Conservation (phyloP, 2,329 filamentous ascomycete species). For the Epichloe sibirici region DNA sequence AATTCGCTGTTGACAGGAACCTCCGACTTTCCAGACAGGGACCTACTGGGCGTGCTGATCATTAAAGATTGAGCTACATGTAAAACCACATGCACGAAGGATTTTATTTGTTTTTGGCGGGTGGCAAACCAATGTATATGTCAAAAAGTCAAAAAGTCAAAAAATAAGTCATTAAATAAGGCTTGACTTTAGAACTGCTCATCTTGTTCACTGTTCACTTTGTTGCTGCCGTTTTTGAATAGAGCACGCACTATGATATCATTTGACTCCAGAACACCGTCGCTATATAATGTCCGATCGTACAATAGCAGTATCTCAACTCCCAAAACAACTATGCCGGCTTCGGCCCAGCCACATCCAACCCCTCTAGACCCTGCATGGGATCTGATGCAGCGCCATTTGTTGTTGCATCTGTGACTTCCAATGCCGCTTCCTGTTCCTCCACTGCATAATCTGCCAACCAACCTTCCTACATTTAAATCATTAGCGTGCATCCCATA, state of each 20-base stretch:
- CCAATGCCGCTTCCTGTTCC: conserved; percentile 45
- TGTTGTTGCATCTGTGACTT: conserved; percentile 11
- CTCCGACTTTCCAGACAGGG: conserved; percentile 72
- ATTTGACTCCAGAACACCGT: conserved; percentile 27
- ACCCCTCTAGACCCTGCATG: conserved; percentile 88
- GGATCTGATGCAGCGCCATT: conserved; percentile 59
- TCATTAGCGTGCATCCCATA: not conserved
- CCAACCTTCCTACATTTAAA: conserved; percentile 68
- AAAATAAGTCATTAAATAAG: conserved; percentile 8
- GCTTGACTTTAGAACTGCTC: not conserved
- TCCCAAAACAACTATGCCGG: conserved; percentile 40
- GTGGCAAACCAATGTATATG: conserved; percentile 9
- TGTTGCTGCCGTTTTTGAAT: conserved; percentile 11
- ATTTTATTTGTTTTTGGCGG: conserved; percentile 4
- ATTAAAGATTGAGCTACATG: conserved; percentile 9
- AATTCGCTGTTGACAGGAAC: conserved; percentile 82
- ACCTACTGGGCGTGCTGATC: conserved; percentile 27
- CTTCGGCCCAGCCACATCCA: conserved; percentile 90
- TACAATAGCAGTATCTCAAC: conserved; percentile 8
- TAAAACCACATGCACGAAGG: conserved; percentile 3
- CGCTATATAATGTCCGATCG: conserved; percentile 27
- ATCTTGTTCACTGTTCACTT: conserved; percentile 8
- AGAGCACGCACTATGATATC: conserved; percentile 8
- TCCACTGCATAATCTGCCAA: conserved; percentile 78
- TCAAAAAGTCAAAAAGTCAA: conserved; percentile 4